Base-by-base conservation (phyloP, 2,329 filamentous ascomycete genomes). In the Botryosphaeria agaves region DNA sequence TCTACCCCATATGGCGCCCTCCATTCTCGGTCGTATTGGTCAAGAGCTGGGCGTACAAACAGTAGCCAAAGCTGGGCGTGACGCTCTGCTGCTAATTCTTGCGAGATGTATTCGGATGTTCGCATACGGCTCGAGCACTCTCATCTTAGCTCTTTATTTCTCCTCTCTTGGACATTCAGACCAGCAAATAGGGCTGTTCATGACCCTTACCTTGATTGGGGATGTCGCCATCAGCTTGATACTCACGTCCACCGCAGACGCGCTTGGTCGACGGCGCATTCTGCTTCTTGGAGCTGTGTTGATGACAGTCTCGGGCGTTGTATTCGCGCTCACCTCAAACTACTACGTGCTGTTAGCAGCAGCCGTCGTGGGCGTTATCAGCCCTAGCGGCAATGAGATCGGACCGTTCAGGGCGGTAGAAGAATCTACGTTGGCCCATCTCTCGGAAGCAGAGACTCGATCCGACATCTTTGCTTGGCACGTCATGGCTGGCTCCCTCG, bases 91-190 rank as follows among this genome's bases (percentile, higher is more conserved):
- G 2, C 61, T 76, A 14, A 69, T 64, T 36, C 36, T 61, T 4
- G 66, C 70, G 39, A 66, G 72, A 17, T 71, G 72, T 44, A 57
- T 73, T 4, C 66, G 73, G 3, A 61, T 76, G 30, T 69, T 72
- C 36, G 73, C 70, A 5, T 77, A 76, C 41, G 72, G 72, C 31
- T 54, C 57, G 5, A 39, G 32, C 19, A 47, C 47, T 6, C 35
- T 52, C 7, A 42, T 52, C 18, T 41, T 52, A 7, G 48, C 46
- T 2, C 34, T 43, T 14, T 49, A 43, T 34, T 42, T 52, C 21
- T 35, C 40, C 11, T 35, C 36, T 1, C 41, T 51, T 1, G 38
- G 41, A n/a, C 33, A 40, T 31, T 40, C 42, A 3, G 47, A 51
- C 23, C 38, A 36, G 17, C 29, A 38, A n/a, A 48, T 50, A 18